Conservation (phyloP, 140 eudicot species). For the Artemisia princeps region DNA sequence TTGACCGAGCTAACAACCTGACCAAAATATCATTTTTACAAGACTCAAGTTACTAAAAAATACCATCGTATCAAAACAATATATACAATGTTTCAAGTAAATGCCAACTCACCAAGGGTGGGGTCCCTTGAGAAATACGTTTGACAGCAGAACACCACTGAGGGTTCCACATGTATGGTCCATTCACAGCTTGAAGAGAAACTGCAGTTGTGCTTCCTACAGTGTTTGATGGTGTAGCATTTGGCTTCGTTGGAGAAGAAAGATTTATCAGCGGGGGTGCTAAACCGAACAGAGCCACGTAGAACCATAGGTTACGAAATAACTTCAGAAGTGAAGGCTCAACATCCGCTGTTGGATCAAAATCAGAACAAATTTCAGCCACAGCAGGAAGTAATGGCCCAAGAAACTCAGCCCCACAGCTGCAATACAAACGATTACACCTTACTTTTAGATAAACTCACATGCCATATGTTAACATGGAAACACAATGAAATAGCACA, state of each 20-base stretch:
- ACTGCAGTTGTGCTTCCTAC: slow-evolving; percentile 55
- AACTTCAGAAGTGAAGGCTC: slow-evolving; percentile 89
- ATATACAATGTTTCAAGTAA: slow-evolving; percentile 1
- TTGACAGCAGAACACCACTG: slow-evolving; percentile 86
- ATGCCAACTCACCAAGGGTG: slow-evolving; percentile 68
- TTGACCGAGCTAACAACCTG: slow-evolving; percentile 99
- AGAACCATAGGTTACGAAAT: slow-evolving; percentile 96
- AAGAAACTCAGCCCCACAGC: slow-evolving; percentile 97
- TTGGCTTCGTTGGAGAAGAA: slow-evolving; percentile 40
- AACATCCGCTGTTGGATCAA: slow-evolving; percentile 73
- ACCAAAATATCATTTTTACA: not conserved
- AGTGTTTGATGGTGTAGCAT: slow-evolving; percentile 45
- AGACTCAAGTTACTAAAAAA: not conserved
- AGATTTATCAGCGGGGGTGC: slow-evolving; percentile 72
- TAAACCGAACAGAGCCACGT: slow-evolving; percentile 88
- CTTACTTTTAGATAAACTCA: not conserved
- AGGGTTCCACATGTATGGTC: slow-evolving; percentile 92
- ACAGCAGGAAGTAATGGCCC: slow-evolving; percentile 99
- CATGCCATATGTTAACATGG: not conserved
- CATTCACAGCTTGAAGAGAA: slow-evolving; percentile 83
- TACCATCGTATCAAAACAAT: not conserved
- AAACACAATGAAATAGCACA: slow-evolving; percentile 1
- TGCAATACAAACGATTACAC: slow-evolving; percentile 30
- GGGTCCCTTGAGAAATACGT: slow-evolving; percentile 95
- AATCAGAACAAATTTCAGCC: slow-evolving; percentile 96